Base-by-base conservation (phyloP, 306 rosid species). In the Inga laurina region DNA sequence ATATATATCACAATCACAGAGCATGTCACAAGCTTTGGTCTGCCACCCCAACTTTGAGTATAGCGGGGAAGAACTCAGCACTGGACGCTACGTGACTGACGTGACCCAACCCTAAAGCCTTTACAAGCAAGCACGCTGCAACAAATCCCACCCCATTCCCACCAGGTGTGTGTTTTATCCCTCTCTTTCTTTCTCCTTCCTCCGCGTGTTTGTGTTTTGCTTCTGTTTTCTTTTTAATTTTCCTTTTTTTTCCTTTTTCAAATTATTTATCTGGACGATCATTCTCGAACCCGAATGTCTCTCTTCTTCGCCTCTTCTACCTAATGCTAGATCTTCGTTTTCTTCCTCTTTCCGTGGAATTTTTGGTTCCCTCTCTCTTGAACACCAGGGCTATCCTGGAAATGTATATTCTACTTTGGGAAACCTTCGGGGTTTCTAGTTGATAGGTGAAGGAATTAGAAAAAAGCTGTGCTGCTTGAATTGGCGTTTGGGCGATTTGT, bases 271-370 rank as follows among this genome's bases (percentile, higher is more conserved):
- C n/a, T 24, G 9, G 10, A 46, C 77, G 15, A 27, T 24, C 56
- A 73, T 82, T 66, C 6, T 16, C 11, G 77, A 65, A 74, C 88
- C 86, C 93, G 85, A 84, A 87, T 70, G 46, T 49, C 14, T 21
- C 21, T 10, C 59, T 59, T 43, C 68, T 67, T 43, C 79, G 44
- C 68, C 34, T 77, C 59, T 68, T 54, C n/a, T 54, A 27, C 41
- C 49, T 62, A 46, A 86, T 86, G 86, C 44, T 84, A 86, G 91
- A 89, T 89, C 91, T 86, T 86, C 90, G 51, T 80, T 80, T 69
- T 30, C 73, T 69, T 24, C 18, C 59, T 16, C 71, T 72, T 59
- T 34, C 72, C 78, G 11, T 71, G 37, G 69, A 61, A 86, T 52
- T 68, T 86, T 22, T 79, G 35, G 81, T 62, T 76, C 51, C 74